phyloP scores from a whole-genome alignment of 2,329 filamentous ascomycete genomes.

The Diatrype stigma region DNA sequence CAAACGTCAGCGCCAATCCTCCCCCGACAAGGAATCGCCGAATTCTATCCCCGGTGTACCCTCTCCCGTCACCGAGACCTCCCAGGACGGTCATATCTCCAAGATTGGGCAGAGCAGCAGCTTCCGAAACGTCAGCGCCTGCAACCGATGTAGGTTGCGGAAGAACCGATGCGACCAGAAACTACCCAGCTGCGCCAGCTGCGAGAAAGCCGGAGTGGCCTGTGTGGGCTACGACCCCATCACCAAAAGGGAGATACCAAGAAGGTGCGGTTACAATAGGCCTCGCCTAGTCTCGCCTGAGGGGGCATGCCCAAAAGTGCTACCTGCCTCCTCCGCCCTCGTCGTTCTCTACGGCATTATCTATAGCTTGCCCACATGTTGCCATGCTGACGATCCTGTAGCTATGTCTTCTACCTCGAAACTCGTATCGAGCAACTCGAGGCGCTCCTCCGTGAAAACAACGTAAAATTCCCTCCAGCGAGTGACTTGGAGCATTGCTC shows the following conservation, averaged over 20 bases:
- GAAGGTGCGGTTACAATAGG: conserved; percentile 69
- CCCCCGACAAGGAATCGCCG: conserved; percentile 43
- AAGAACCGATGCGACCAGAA: conserved; percentile 96
- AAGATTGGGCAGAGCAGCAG: conserved; percentile 58
- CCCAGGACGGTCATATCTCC: conserved; percentile 24
- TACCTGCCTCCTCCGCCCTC: too few relatives aligned
- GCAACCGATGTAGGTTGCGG: conserved; percentile 84
- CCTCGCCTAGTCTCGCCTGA: neutral
- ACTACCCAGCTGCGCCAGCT: conserved; percentile 83
- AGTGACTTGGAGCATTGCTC: conserved; percentile 63
- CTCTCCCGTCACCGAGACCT: conserved; percentile 26
- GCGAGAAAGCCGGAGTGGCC: conserved; percentile 85
- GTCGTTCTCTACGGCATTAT: too few relatives aligned
- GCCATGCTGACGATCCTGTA: conserved; percentile 28
- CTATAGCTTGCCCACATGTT: neutral
- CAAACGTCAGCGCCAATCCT: conserved; percentile 55
- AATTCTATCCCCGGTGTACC: conserved; percentile 33
- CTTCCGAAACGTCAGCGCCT: conserved; percentile 88
- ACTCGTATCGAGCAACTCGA: conserved; percentile 82
- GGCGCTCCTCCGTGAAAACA: conserved; percentile 63
- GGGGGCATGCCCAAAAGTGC: neutral
- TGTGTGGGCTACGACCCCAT: conserved; percentile 97
- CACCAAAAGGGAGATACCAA: conserved; percentile 90
- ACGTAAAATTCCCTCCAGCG: conserved; percentile 68
- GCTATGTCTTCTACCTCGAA: conserved; percentile 94